Evolutionary conservation across 2,329 filamentous ascomycete species (phyloP), one percentile per base, ranked within the genome.

Genomic region (Colletotrichum spaethianum): DNA sequence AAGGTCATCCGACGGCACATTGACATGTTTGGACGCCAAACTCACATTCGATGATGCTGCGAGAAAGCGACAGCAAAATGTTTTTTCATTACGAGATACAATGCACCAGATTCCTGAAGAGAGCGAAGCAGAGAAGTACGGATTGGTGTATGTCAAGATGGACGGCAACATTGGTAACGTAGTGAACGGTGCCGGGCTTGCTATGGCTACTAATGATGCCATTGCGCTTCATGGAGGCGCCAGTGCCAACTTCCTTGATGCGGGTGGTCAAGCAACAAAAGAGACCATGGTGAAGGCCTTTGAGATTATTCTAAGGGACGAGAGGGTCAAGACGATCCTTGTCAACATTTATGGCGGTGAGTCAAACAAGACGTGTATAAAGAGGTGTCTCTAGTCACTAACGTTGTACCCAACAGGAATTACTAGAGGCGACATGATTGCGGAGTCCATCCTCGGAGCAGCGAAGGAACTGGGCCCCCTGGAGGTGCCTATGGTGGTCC

Each of bases 171-270:
- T 97, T 64, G 95, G 94, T 46, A 97, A 93, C 0, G 85, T 97
- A 74, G 94, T 97, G 74, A 98, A 98, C 78, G 94, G 95, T 53
- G 95, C 95, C 0, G 95, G 95, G 0, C 88, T 98, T 1, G 94
- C 94, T 0, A 96, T 98, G 93, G 96, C 96, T 79, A 97, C 94
- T 0, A 91, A 95, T 72, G 95, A 98, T 79, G 93, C 93, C 0
- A 89, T 98, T 1, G 86, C 88, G 2, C 83, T 90, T 16, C 89
- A 90, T 66, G 92, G 92, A 11, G 93, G 93, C 2, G 82, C 86
- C 42, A 92, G 92, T 31, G 90, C 94, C 14, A 98, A 98, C 77
- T 97, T 98, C 80, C 87, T 98, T 66, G 95, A 98, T 80, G 97
- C 94, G 0, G 95, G 95, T 36, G 95, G 95, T 44, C 96, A 97